Base-by-base conservation (phyloP, 2,329 filamentous ascomycete species). In the Biscogniauxia marginata region DNA sequence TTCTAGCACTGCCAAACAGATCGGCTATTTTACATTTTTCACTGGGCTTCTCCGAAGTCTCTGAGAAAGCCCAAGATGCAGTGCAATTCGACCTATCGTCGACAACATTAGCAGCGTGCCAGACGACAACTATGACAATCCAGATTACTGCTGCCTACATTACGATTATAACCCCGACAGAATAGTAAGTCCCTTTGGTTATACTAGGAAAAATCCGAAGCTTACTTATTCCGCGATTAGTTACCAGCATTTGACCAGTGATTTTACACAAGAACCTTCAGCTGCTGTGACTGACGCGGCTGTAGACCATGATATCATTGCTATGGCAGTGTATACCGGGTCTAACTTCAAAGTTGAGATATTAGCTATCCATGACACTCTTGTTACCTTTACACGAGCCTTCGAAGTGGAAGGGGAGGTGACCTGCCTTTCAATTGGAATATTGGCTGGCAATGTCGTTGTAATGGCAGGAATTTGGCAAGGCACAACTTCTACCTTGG, bases 61-160 rank as follows among this genome's bases (percentile, higher is more conserved):
- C 67, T 22, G 76, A 79, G n/a, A 67, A 78, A 21, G 68, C 74
- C 5, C 62, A 75, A 5, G 73, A 77, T 6, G 61, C 65, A 1
- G 74, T 75, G 0, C 70, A 71, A 7, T 83, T 86, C 56, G 84
- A 87, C 63, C 67, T 81, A 16, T 70, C 71, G 2, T 80, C 77
- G 3, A 74, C 79, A 46, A 88, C 85, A 0, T 70, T 87, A 22
- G 75, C 76, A 11, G 67, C 69, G 3, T 71, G 74, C 25, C 64
- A 73, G 9, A 63, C 70, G 4, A 67, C 71, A 3, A 71, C 72
- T 1, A 68, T 66, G 1, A 73, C 81, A 4, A 68, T 84, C 2
- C 85, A 88, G 63, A 73, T 86, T 3, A 86, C 84, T 0, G 79
- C 82, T 52, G 70, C 67, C 24, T 73, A 65, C 18, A 69, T 81